These are phyloP conservation scores for Neurospora intermedia DNA, from an alignment of 495 filamentous ascomycete genomes.

Conservation along the genomic window DNA sequence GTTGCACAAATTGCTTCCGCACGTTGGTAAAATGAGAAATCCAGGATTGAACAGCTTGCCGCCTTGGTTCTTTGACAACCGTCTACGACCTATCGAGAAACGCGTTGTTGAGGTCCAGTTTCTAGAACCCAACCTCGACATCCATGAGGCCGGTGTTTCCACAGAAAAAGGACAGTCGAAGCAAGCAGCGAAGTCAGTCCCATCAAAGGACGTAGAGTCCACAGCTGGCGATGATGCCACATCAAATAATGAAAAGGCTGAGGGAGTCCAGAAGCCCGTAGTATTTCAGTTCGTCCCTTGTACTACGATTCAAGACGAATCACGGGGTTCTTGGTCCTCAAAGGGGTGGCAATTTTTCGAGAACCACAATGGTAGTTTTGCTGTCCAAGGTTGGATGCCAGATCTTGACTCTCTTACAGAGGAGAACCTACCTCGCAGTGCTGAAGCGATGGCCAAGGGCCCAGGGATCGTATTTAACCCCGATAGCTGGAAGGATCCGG, in stretches of 20 bases:
- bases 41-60: slow-evolving; percentile 23
- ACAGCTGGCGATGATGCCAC: not conserved
- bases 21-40: slow-evolving; percentile 18
- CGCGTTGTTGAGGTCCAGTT: slow-evolving; percentile 5
- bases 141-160: slow-evolving; percentile 7
- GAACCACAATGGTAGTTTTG: slow-evolving; percentile 19
- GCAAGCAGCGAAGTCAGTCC: not conserved
- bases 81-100: not conserved
- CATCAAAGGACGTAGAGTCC: not conserved
- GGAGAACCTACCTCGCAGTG: slow-evolving; percentile 23
- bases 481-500: slow-evolving; percentile 24
- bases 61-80: slow-evolving; percentile 9
- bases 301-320: slow-evolving; percentile 5
- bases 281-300: slow-evolving; percentile 9
- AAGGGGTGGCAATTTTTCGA: slow-evolving; percentile 17
- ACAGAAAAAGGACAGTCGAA: not conserved
- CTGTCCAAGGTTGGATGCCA: slow-evolving; percentile 23
- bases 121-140: slow-evolving; percentile 19
- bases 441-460: slow-evolving; percentile 23
- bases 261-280: not conserved
- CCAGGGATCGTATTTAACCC: slow-evolving; percentile 5
- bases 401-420: slow-evolving; percentile 15
- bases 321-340: slow-evolving; percentile 13
- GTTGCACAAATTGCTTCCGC: slow-evolving; percentile 11
- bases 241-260: not conserved